Conservation (phyloP, 2,329 filamentous ascomycete species). For the Aureobasidium sp. region DNA sequence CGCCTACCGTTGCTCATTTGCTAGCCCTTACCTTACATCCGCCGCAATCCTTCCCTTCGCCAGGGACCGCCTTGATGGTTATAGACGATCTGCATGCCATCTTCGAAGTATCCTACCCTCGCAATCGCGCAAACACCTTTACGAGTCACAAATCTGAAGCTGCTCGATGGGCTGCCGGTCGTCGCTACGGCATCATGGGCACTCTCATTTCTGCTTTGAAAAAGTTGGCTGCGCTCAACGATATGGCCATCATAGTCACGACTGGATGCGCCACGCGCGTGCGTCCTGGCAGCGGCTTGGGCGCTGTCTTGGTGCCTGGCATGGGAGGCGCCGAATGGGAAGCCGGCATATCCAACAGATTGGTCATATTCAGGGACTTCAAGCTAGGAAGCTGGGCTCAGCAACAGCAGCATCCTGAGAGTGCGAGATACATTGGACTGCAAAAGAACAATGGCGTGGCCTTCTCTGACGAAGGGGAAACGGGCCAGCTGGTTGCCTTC, state of each 20-base stretch:
- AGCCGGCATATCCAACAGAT: conserved; percentile 59
- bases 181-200: conserved; percentile 54
- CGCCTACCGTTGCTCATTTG: conserved; percentile 52
- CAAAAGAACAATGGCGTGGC: conserved; percentile 35
- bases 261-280: conserved; percentile 80
- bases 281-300: conserved; percentile 40
- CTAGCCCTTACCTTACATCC: conserved; percentile 65
- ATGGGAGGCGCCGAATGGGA: conserved; percentile 76
- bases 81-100: conserved; percentile 71
- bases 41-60: conserved; percentile 53
- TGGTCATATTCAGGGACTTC: conserved; percentile 73
- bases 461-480: conserved; percentile 30
- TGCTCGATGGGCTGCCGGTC: conserved; percentile 39
- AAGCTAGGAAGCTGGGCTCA: conserved; percentile 19
- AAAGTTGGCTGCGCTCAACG: conserved; percentile 63
- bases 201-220: conserved; percentile 53
- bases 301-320: conserved; percentile 64
- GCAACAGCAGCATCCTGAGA: conserved; percentile 20
- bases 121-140: conserved; percentile 25
- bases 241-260: conserved; percentile 65
- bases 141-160: conserved; percentile 25
- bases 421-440: conserved; percentile 34
- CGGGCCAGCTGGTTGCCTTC: conserved; percentile 43
- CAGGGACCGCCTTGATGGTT: conserved; percentile 58
- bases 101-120: conserved; percentile 68